Percentiles rank a stretch among this genome's conserved stretches.
Conservation (phyloP, 2,329 filamentous ascomycete species). For the Colletotrichum magnum region DNA sequence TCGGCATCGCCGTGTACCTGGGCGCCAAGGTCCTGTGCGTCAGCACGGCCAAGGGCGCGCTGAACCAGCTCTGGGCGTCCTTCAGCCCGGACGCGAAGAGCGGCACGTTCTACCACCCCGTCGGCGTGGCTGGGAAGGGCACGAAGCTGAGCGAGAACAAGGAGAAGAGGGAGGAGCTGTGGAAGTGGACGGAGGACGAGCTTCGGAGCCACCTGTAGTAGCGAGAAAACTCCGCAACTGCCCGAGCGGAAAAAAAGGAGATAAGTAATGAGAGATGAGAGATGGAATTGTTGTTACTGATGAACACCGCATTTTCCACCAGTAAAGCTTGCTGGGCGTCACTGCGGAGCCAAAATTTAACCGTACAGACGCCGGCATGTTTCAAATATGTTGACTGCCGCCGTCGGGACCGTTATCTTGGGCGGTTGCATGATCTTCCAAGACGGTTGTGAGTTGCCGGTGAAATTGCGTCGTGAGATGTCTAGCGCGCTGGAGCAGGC, state of each 20-base stretch:
- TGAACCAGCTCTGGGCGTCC: conserved; percentile 52
- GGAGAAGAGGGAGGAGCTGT: conserved; percentile 48
- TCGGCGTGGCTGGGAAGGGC: conserved; percentile 47
- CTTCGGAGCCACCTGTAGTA: conserved; percentile 41
- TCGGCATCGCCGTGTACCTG: conserved; percentile 98
- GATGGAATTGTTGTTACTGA: too few relatives aligned
- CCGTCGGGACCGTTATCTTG: conserved; percentile 1
- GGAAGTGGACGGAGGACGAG: conserved; percentile 55
- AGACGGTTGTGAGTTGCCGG: conserved; percentile 26
- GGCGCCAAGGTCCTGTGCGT: conserved; percentile 67
- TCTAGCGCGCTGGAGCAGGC: conserved; percentile 2
- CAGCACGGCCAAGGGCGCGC: conserved; percentile 42
- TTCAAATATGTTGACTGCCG: conserved; percentile 24
- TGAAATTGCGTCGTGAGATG: conserved; percentile 18
- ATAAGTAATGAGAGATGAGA: neutral
- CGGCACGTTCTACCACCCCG: conserved; percentile 51
- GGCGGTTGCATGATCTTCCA: conserved; percentile 22
- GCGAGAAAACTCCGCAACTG: neutral
- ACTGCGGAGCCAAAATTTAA: conserved; percentile 21
- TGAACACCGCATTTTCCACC: too few relatives aligned
- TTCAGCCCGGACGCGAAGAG: conserved; percentile 43
- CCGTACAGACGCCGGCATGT: conserved; percentile 13
- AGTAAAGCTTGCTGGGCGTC: too few relatives aligned
- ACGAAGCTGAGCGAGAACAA: conserved; percentile 43
- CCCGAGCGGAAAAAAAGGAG: conserved; percentile 5